Base-by-base conservation (phyloP, 192 early-diverging fungal species). In the Coemansia sp. region DNA sequence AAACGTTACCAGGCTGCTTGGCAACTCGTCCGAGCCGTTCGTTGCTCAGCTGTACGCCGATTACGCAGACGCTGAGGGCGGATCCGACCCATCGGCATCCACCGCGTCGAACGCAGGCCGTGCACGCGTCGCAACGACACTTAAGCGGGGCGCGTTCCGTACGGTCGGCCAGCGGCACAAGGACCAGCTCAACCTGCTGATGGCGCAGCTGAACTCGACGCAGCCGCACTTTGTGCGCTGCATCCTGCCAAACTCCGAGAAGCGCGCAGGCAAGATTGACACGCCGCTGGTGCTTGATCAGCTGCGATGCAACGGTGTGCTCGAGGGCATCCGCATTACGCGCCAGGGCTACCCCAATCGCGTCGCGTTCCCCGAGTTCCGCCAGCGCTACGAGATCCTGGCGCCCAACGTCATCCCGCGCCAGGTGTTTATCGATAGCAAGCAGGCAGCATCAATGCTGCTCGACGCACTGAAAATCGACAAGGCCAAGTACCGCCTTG, bases 221-320 rank as follows among this genome's bases (percentile, higher is more conserved):
- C 83, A 93, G 50, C 96, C 96, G 21, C 96, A 98, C 76, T 98
- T 98, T 82, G 95, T 98, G 37, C 92, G 96, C 21, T 98, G 96
- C 81, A 98, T 98, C 65, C 68, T 98, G 42, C 96, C 96, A 9
- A 98, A 98, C 61, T 74, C 89, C 23, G 89, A 95, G 53, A 98
- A 98, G 78, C 82, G 82, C 19, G 74, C 96, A 0, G 91, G 91
- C 9, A 86, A 86, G 59, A 82, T 98, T 49, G 68, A 94, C 54
- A 85, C 89, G 22, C 86, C 87, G 25, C 81, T 93, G 41, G 94
- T 98, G 3, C 77, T 96, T 27, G 93, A 95, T 53, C 96, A 98
- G 64, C 75, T 97, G 40, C 76, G 93, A 6, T 98, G 95, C 79
- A 97, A 98, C 69, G 96, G 96, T 80, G 95, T 98, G 9, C 72